Conservation (phyloP, 805 yeast species). For the Brettanomyces naardenensis region DNA sequence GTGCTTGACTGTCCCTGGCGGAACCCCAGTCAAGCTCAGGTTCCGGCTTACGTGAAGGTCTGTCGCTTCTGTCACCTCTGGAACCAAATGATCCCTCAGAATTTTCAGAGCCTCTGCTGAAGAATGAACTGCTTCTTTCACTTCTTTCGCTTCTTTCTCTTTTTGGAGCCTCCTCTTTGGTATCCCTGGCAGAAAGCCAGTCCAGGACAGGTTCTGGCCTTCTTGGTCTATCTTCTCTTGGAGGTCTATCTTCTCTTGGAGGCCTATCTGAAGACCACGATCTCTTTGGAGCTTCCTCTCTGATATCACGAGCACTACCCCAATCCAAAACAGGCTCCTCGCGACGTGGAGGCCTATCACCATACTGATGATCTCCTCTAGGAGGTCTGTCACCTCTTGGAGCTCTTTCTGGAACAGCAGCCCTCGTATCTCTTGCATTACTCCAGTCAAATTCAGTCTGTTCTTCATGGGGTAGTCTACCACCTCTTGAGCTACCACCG, state of each 20-base stretch:
- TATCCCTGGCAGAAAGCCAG: slow-evolving; percentile 38
- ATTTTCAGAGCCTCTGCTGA: background rate
- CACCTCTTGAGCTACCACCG: slow-evolving; percentile 2
- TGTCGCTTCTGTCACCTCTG: slow-evolving; percentile 10
- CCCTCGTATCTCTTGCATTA: slow-evolving; percentile 21
- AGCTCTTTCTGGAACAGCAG: slow-evolving; percentile 12
- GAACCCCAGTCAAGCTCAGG: slow-evolving; percentile 38
- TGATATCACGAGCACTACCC: slow-evolving; percentile 30
- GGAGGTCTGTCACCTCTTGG: slow-evolving; percentile 20
- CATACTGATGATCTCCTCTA: slow-evolving; percentile 15
- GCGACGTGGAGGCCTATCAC: slow-evolving; percentile 19
- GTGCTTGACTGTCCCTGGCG: slow-evolving; percentile 27
- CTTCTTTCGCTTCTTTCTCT: slow-evolving; percentile 20
- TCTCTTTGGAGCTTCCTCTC: slow-evolving; percentile 8
- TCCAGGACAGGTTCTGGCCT: slow-evolving; percentile 24
- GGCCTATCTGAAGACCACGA: slow-evolving; percentile 18
- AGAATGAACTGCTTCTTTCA: background rate
- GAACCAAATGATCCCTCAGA: background rate
- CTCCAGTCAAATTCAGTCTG: slow-evolving; percentile 50
- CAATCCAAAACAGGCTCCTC: slow-evolving; percentile 34
- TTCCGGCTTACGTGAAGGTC: slow-evolving; percentile 31
- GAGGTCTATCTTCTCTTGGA: slow-evolving; percentile 24
- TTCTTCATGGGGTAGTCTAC: slow-evolving; percentile 28
- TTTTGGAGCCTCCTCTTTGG: slow-evolving; percentile 7
- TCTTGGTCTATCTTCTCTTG: slow-evolving; percentile 27